Base-by-base conservation (phyloP, 441 rosid genomes). In the Capsella rubella region DNA sequence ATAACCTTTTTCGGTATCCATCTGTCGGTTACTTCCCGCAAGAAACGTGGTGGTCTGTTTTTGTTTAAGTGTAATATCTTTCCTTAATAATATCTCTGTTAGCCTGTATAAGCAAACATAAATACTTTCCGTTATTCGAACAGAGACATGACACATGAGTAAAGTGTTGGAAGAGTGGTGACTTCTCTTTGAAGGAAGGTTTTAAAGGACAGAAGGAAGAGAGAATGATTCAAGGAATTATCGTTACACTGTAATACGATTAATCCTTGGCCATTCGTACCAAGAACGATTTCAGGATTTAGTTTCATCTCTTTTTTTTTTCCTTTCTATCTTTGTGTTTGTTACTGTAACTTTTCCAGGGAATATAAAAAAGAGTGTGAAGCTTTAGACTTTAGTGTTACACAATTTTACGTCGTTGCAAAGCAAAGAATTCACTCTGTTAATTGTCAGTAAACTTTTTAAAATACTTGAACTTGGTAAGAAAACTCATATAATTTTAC, bases 1-100 rank as follows among this genome's bases (percentile, higher is more conserved):
- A 61, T 72, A 78, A 21, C 74, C 77, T 67, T 67, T 78, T 46
- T 67, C 81, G 0, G 74, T 72, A 46, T 78, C 81, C 81, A 78
- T 78, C 47, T 42, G 0, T 35, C 0, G 25, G 52, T 71, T 54
- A 54, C 69, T 58, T 59, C 7, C 3, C 4, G 1, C 53, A 72
- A 72, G 65, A 52, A 65, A 72, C 28, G 16, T 12, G 29, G 14
- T 14, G 46, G 32, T 9, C 12, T 45, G 45, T 45, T 52, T 71
- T 29, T 65, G 37, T 76, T 10, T 59, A 14, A 61, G 14, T 59
- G 37, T 47, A 46, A 67, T 53, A 14, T 14, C 45, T 52, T 29
- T 66, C 37, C 6, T 51, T 51, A 43, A 45, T 42, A 58, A 2
- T 40, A 25, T 42, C n/a, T 18, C 1, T 21, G 25, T 21, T 21